Evolutionary conservation across 306 rosid species (phyloP), one percentile per base, ranked within the genome.

Genomic region (Citrullus amarus): DNA sequence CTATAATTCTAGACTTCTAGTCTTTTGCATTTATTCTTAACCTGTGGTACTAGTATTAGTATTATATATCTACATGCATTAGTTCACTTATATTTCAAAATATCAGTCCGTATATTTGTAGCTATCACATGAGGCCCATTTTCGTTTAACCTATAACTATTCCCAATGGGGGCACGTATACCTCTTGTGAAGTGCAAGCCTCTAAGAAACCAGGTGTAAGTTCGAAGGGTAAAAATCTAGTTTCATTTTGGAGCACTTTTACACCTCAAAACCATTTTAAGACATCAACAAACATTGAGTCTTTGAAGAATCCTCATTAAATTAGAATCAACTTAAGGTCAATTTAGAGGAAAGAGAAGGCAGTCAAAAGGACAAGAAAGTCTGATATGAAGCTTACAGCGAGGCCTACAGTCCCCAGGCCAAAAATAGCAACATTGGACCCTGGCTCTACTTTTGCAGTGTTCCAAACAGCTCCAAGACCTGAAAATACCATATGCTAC

Each of bases 401-500:
- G 67, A 93, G 97, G 61, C 98, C 98, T 69, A 93, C 96, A 80
- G 92, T 91, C 80, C 98, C 97, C 76, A 93, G 96, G 80, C 98
- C 98, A 83, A 93, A 93, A 66, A 93, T 78, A 83, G 97, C 98
- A 81, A 93, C 97, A 46, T 51, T 93, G 74, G 98, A 90, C 61
- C 96, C 97, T 6, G 96, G 68, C 72, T 93, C 98, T 46, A 93
- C 98, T 82, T 93, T 93, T 76, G 98, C 98, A 28, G 98, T 91
- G 92, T 93, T 93, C 98, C 98, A 93, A 80, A 93, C 98, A 81
- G 98, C 98, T 80, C 97, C 97, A 82, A 94, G 96, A 72, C 96
- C 98, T 92, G 72, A 50, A 78, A 72, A 72, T 22, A 44, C 15
- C 58, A 28, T 28, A 15, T 15, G 41, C 48, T 4, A 53, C 10